These are phyloP conservation scores for Fusarium abutilonis DNA, from an alignment of 2,329 filamentous ascomycete species.

Conservation along the genomic window DNA sequence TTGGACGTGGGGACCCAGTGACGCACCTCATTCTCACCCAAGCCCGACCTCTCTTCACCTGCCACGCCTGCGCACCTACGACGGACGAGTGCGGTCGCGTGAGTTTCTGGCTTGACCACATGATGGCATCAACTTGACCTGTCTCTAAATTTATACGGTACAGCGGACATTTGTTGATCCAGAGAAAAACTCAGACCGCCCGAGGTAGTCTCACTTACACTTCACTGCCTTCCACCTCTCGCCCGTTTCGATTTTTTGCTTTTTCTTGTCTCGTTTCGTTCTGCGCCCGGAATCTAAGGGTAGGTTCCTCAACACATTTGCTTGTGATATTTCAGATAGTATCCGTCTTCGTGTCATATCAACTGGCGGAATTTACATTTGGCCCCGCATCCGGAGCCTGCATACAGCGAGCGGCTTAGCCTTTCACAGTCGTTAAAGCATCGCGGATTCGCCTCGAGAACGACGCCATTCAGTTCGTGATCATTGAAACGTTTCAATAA, in stretches of 20 bases:
- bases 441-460: slow-evolving; percentile 11
- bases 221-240: not conserved
- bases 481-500: slow-evolving; percentile 8
- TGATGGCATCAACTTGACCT: slow-evolving; percentile 34
- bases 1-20: slow-evolving; percentile 39
- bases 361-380: slow-evolving; percentile 12
- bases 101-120: slow-evolving; percentile 38
- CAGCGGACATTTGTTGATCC: slow-evolving; percentile 31
- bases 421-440: slow-evolving; percentile 18
- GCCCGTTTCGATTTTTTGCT: slow-evolving; percentile 1
- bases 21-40: slow-evolving; percentile 38
- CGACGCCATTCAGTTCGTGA: slow-evolving; percentile 13
- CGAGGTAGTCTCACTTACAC: not conserved
- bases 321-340: slow-evolving; percentile 28
- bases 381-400: slow-evolving; percentile 29
- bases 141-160: not conserved
- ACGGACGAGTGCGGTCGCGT: slow-evolving; percentile 36
- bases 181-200: not conserved
- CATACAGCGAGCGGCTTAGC: slow-evolving; percentile 7
- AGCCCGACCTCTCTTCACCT: slow-evolving; percentile 36
- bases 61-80: slow-evolving; percentile 36
- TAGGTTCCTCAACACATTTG: not conserved
- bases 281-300: not conserved
- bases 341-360: slow-evolving; percentile 13
- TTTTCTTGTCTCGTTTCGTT: slow-evolving; percentile 1